Evolutionary conservation across 2,329 filamentous ascomycete species (phyloP).

Genomic region (Verticillium tricorpus): DNA sequence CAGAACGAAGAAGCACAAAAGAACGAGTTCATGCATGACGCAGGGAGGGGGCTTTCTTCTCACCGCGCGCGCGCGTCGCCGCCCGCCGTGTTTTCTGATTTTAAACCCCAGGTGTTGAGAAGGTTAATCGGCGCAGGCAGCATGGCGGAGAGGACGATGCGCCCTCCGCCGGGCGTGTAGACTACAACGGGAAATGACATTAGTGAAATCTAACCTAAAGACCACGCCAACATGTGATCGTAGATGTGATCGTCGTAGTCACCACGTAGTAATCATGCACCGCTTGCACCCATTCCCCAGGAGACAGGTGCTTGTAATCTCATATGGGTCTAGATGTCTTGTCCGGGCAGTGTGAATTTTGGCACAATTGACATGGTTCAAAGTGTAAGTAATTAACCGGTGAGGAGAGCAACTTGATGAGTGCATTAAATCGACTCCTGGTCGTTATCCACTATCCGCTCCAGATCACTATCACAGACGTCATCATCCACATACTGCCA

Average conservation of each 20-base stretch:
- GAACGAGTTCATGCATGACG: conserved; percentile 12
- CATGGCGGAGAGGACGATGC: conserved; percentile 8
- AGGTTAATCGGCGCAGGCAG: conserved; percentile 15
- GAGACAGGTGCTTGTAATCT: too few relatives aligned
- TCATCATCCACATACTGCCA: too few relatives aligned
- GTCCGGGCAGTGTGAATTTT: too few relatives aligned
- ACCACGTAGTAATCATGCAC: too few relatives aligned
- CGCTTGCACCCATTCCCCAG: too few relatives aligned
- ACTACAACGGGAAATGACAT: conserved; percentile 9
- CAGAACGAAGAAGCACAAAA: conserved; percentile 1
- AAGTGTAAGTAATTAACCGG: neutral
- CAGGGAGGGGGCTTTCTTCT: neutral
- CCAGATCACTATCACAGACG: too few relatives aligned
- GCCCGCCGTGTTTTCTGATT: conserved; percentile 8
- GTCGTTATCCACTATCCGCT: too few relatives aligned
- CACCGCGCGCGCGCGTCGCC: neutral
- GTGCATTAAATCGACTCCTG: too few relatives aligned
- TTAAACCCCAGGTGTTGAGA: conserved; percentile 8
- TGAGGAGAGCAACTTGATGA: too few relatives aligned
- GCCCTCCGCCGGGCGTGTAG: conserved; percentile 11
- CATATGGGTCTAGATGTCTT: too few relatives aligned
- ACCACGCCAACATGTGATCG: neutral
- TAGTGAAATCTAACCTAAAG: conserved; percentile 6
- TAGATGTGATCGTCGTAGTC: too few relatives aligned
- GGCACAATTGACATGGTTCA: neutral